These are phyloP conservation scores for Jamesozyma gamospora DNA, from an alignment of 805 yeast genomes.

Conservation along the genomic window DNA sequence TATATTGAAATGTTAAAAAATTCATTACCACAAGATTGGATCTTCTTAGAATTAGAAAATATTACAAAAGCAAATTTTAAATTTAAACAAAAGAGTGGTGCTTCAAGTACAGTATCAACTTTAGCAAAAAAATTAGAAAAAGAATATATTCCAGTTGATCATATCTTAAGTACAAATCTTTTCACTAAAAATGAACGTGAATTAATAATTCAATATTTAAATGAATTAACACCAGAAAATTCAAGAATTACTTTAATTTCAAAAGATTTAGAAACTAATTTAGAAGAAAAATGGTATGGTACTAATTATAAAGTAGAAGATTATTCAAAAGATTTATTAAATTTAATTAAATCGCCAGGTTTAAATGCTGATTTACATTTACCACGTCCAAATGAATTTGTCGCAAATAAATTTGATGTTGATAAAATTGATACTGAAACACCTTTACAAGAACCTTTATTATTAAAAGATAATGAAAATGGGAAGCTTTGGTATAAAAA, in stretches of 20 bases:
- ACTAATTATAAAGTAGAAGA: constrained; percentile 55
- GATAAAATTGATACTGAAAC: constrained; percentile 31
- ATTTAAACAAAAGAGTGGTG: constrained; percentile 67
- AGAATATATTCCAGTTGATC: constrained; percentile 50
- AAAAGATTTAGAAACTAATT: constrained; percentile 41
- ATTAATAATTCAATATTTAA: constrained; percentile 40
- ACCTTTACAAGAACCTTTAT: constrained; percentile 47
- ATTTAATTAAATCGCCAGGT: constrained; percentile 27
- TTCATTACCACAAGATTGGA: constrained; percentile 64
- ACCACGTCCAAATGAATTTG: constrained; percentile 69
- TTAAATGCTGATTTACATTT: constrained; percentile 36
- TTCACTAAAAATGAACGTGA: constrained; percentile 49
- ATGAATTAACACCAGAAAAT: constrained; percentile 46
- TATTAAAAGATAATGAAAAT: constrained; percentile 40
- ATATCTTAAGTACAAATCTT: constrained; percentile 48
- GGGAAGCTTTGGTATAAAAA: constrained; percentile 75
- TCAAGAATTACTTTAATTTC: constrained; percentile 48
- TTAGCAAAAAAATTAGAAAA: constrained; percentile 55
- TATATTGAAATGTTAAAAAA: constrained; percentile 54
- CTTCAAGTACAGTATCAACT: constrained; percentile 62
- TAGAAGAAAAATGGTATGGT: constrained; percentile 80
- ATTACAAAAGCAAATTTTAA: constrained; percentile 62
- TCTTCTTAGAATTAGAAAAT: constrained; percentile 65
- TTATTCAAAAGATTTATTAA: constrained; percentile 33
- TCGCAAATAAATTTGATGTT: constrained; percentile 70